Conservation (phyloP, 2,329 filamentous ascomycete species). For the Karstenula rhodostoma region DNA sequence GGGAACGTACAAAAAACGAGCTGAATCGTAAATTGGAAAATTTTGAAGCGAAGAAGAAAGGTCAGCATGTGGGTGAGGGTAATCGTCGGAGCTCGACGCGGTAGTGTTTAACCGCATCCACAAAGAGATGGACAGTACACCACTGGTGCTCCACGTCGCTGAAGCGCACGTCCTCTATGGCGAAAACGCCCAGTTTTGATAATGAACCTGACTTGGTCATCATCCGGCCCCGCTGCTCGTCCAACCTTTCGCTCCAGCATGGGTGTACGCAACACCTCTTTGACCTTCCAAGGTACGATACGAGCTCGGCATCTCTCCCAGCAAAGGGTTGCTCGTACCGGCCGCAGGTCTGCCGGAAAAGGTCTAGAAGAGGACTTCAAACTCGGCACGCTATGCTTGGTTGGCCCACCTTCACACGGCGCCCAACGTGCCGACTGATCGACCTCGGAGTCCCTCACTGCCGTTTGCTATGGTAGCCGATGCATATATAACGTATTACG, state of each 20-base stretch:
- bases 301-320: not conserved
- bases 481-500: not conserved
- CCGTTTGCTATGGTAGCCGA: not conserved
- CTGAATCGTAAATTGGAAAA: conserved; percentile 64
- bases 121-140: not conserved
- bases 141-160: not conserved
- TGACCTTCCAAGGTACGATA: not conserved
- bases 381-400: not conserved
- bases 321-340: not conserved
- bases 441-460: not conserved
- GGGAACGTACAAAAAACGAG: conserved; percentile 60
- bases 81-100: not conserved
- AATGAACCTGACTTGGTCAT: not conserved
- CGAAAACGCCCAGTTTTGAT: not conserved
- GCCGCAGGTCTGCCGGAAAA: not conserved
- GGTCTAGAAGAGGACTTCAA: not conserved
- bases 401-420: not conserved
- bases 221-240: not conserved
- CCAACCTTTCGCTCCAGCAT: not conserved
- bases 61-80: conserved; percentile 6
- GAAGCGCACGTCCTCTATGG: not conserved
- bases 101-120: not conserved
- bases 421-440: not conserved
- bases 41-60: conserved; percentile 27
- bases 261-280: not conserved